Percentiles rank a stretch among this genome's conserved stretches.
Conservation (phyloP, 768 basidiomycete species). For the Amanita rimosa region DNA sequence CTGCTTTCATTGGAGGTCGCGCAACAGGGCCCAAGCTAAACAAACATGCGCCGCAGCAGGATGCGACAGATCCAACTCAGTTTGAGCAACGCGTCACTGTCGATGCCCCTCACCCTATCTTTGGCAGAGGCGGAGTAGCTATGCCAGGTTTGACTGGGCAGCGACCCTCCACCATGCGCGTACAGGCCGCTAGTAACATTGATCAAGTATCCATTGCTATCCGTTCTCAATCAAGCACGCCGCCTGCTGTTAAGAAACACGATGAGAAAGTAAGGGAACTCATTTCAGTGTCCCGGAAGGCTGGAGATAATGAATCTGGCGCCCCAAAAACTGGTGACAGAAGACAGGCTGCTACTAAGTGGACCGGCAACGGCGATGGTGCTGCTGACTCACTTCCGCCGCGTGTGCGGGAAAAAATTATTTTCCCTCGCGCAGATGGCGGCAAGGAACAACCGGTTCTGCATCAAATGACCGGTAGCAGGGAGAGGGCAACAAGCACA, state of each 20-base stretch:
- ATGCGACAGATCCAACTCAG: slow-evolving; percentile 52
- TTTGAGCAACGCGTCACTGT: slow-evolving; percentile 50
- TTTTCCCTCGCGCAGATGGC: not conserved
- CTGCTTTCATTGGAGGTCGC: slow-evolving; percentile 72
- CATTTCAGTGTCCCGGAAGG: slow-evolving; percentile 24
- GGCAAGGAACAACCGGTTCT: not conserved
- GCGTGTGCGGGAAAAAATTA: not conserved
- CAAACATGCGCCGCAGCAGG: slow-evolving; percentile 59
- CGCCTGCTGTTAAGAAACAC: slow-evolving; percentile 20
- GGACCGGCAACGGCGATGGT: slow-evolving; percentile 1
- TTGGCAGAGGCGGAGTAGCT: slow-evolving; percentile 64
- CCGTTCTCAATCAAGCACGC: slow-evolving; percentile 17
- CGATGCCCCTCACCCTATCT: slow-evolving; percentile 58
- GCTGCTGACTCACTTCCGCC: not conserved
- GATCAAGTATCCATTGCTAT: not conserved
- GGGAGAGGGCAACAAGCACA: slow-evolving; percentile 4
- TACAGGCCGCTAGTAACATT: not conserved
- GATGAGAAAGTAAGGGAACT: slow-evolving; percentile 29
- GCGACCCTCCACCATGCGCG: slow-evolving; percentile 3
- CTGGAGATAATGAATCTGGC: slow-evolving; percentile 13
- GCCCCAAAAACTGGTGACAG: slow-evolving; percentile 26
- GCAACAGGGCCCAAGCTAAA: slow-evolving; percentile 68
- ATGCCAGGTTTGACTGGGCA: slow-evolving; percentile 56
- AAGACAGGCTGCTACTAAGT: slow-evolving; percentile 27
- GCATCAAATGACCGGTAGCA: not conserved